Base-by-base conservation (phyloP, 2,329 filamentous ascomycete genomes). In the Cryphonectria radicalis region DNA sequence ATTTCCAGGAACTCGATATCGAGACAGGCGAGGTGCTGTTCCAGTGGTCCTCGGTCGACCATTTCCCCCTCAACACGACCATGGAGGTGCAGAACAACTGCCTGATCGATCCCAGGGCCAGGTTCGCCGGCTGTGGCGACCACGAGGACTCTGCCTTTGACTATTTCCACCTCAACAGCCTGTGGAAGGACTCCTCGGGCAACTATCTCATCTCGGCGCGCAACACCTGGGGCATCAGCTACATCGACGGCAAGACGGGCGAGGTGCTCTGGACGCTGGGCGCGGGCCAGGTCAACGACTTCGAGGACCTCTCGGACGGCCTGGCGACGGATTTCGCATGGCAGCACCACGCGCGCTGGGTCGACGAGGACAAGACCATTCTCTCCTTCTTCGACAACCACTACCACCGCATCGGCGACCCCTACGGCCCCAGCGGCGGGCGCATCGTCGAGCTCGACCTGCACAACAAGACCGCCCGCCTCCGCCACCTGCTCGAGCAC, bases 361-460 rank as follows among this genome's bases (percentile, higher is more conserved):
- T 69, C 32, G 55, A 71, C 17, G 71, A 73, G 57, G 71, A 66
- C 32, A 67, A 77, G 25, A 77, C 77, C 19, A 3, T 50, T 43
- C 74, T 82, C 63, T 79, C 79, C 60, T 77, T 82, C 70, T 82
- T 83, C 70, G 80, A 82, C 75, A 82, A 83, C 75, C 71, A 73
- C 69, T 73, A 73, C 64, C 71, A 73, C 57, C 69, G 71, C 28
- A 42, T 67, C n/a, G 71, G 71, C 43, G 71, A 73, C 50, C 53
- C 66, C 8, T 55, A 76, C 32, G 75, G 76, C 13, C 70, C 65
- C 17, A 74, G 76, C 67, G 75, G 77, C 25, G 71, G 62, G 10
- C 71, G 71, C 3, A 57, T 73, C 19, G 66, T 81, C 35, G 73
- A 77, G 55, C 75, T 81, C 14, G 76, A 80, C 71, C 37, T 74